Evolutionary conservation across 257 asterid genomes (phyloP), one percentile per base, ranked within the genome.

Genomic region (Salvia hispanica): DNA sequence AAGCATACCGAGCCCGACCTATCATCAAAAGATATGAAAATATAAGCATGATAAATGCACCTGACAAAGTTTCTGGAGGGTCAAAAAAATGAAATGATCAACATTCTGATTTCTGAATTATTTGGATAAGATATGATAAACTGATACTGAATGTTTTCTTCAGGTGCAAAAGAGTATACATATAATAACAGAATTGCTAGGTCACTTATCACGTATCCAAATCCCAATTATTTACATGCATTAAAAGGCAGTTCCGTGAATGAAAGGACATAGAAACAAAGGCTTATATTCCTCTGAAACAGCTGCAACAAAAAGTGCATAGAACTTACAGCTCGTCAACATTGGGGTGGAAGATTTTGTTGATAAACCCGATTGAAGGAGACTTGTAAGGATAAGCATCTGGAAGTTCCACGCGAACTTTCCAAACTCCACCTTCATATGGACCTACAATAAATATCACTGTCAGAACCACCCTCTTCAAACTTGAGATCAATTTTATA

Each of bases 341-440:
- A 75, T 92, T 92, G 43, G 96, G 98, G 87, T 92, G 98, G 80
- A 84, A 92, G 13, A 92, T 92, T 77, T 87, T 92, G 96, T 92
- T 92, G 66, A 89, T 83, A 63, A 92, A 92, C 9, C 95, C 96
- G 47, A 90, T 88, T 63, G 98, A 92, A 54, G 96, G 98, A 62
- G 98, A 89, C 78, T 89, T 89, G 82, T 89, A 92, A 70, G 96
- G 98, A 75, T 92, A 92, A 71, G 96, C 96, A 81, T 92, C 96
- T 4, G 96, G 95, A 74, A 92, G 84, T 72, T 92, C 95, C 4
- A 92, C 98, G 0, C 87, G 94, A 67, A 92, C 83, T 82, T 89
- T 89, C 98, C 96, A 89, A 64, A 88, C 88, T 58, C 96, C 98
- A 58, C 93, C 96, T 80, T 90, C 98, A 9, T 92, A 92, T 31